Evolutionary conservation across 352 stramenopile species (phyloP), one percentile per base, ranked within the genome.

Genomic region (Globisporangium mamillatum): DNA sequence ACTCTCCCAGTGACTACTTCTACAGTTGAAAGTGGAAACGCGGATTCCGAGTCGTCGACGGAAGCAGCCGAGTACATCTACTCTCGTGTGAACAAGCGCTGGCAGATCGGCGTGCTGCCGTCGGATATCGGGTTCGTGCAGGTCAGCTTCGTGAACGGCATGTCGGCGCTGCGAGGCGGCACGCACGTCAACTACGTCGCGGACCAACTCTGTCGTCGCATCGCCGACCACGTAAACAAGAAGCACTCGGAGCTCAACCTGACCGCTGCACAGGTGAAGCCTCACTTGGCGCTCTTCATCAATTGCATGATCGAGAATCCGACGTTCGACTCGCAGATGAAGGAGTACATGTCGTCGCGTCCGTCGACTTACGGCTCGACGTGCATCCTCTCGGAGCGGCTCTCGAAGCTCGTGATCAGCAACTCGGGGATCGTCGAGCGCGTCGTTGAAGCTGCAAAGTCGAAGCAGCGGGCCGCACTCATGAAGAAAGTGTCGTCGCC

Each of bases 321-420:
- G 20, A 98, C 96, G 1, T 99, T 99, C 74, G 98, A 99, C 73
- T 99, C 95, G 63, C 98, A 99, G 71, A 99, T 98, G 69, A 99
- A 99, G 76, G 98, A 99, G 75, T 97, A 92, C 66, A 93, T 99
- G 59, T 99, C 97, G 3, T 99, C 95, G 2, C 82, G 86, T 4
- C 83, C 88, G 14, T 79, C 83, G 16, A 86, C 84, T 0, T 98
- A 97, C 68, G 90, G 89, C 20, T 98, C 90, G 18, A 88, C 89
- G 5, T 98, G 93, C 54, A 87, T 94, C 22, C 81, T 99, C 22
- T 94, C 94, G 3, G 96, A 99, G 38, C 88, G 94, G 36, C 97
- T 99, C 52, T 75, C 99, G 24, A 99, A 99, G 70, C 72, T 92
- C 34, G 79, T 99, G n/a, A 75, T 95, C 36, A 87, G 97, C 7